Base-by-base conservation (phyloP, 768 basidiomycete genomes). In the Kwoniella sp. region DNA sequence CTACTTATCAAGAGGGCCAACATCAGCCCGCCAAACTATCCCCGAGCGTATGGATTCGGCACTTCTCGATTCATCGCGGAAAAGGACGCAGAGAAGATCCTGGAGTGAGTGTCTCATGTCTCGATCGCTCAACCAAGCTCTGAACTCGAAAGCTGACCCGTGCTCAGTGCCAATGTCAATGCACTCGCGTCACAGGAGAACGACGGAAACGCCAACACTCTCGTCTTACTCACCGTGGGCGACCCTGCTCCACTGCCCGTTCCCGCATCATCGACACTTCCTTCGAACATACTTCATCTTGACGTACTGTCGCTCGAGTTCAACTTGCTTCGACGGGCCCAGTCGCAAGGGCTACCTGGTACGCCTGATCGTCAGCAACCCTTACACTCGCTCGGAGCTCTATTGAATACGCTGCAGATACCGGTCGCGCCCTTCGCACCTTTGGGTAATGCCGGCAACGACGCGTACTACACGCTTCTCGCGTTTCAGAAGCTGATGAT, bases 401-500 rank as follows among this genome's bases (percentile, higher is more conserved):
- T 80, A 12, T 63, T 77, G 2, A 65, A 73, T 45, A 70, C 73
- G 1, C 68, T 80, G 4, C 73, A 76, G 37, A 79, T 80, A 1
- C 77, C 77, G 0, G 67, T 73, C 8, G 68, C 76, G 0, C 72
- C 61, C 0, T 73, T 73, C 55, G 71, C 68, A 2, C 79, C 79
- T 12, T 55, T 80, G 41, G 72, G 74, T 9, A 80, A 80, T 58
- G 76, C 79, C 11, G 79, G 79, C 1, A 80, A 80, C 63, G 76
- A 77, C 1, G 77, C 79, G 7, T 80, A 78, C 66, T 79, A 80
- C 66, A 75, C 76, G 0, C 52, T 80, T 15, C 60, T 78, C 4
- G 72, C 77, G 5, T 80, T 80, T 52, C 77, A 80, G 31, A 74
- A 77, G 56, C 72, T 80, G 25, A 65, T 80, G 73, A 79, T 77